A percentile compares a stretch with the other conserved stretches of the same genome.
Evolutionary conservation across 2,329 filamentous ascomycete species (phyloP).

Genomic region (Ambrosiella cleistominuta): DNA sequence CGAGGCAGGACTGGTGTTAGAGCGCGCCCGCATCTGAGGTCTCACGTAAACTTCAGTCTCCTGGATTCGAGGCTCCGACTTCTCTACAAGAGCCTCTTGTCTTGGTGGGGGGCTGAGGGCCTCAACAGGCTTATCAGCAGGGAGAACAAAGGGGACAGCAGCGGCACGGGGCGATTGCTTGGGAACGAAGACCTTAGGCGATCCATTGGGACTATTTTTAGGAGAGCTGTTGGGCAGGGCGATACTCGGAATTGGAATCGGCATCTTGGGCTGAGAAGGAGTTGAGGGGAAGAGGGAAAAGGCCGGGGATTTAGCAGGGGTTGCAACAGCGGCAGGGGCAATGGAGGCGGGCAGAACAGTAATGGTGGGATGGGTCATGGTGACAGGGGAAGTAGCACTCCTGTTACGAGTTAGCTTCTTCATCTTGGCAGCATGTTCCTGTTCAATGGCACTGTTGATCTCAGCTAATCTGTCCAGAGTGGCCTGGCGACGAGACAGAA

Average conservation of each 20-base stretch:
- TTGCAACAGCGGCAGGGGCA: background rate
- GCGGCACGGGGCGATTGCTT: background rate
- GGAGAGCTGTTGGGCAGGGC: background rate
- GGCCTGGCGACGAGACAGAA: slow-evolving; percentile 40
- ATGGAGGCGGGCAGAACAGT: background rate
- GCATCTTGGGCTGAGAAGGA: slow-evolving; percentile 15
- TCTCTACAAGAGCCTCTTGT: background rate
- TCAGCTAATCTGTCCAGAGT: slow-evolving; percentile 39
- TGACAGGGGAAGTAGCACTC: slow-evolving; percentile 11
- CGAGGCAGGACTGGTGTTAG: slow-evolving; percentile 36
- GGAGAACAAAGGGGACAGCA: background rate
- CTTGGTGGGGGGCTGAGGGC: background rate
- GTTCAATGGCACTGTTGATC: slow-evolving; percentile 25
- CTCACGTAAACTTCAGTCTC: slow-evolving; percentile 1
- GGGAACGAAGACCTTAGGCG: background rate
- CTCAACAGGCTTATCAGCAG: background rate
- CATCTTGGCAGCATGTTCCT: slow-evolving; percentile 9
- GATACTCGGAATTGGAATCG: slow-evolving; percentile 6
- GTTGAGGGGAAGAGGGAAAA: slow-evolving; percentile 29
- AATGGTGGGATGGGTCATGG: slow-evolving; percentile 2
- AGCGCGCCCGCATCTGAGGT: slow-evolving; percentile 23
- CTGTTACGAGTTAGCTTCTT: slow-evolving; percentile 5
- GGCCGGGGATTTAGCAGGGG: slow-evolving; percentile 22
- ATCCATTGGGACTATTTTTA: background rate
- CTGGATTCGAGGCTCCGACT: slow-evolving; percentile 1